Evolutionary conservation across 257 asterid species (phyloP).

Genomic region (Nicotiana paniculata): DNA sequence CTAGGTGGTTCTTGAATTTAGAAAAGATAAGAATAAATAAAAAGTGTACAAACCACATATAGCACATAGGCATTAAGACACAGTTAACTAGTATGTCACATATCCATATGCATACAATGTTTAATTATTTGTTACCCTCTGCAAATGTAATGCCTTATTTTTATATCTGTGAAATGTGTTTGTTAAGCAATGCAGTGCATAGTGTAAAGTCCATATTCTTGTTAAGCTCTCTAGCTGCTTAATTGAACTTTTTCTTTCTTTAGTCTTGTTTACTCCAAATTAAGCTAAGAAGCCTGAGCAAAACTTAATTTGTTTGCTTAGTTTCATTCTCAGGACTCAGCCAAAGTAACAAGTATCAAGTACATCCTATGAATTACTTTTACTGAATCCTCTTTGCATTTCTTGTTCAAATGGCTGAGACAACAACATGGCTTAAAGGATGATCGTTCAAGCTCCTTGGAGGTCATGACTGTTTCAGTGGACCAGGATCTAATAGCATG

Average conservation of each 20-base stretch:
- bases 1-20: background rate
- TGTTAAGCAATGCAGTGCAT: background rate
- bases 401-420: background rate
- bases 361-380: background rate
- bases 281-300: background rate
- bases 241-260: background rate
- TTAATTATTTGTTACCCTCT: background rate
- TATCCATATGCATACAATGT: background rate
- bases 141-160: background rate
- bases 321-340: background rate
- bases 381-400: background rate
- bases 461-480: background rate
- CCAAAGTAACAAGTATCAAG: background rate
- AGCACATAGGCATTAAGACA: background rate
- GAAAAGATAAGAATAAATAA: no score
- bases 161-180: no score
- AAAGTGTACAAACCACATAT: background rate
- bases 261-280: slow-evolving; percentile 11
- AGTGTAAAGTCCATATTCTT: background rate
- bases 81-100: background rate
- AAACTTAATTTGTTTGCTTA: background rate
- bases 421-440: background rate
- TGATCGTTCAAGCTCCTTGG: background rate
- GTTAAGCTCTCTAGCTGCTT: background rate
- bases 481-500: background rate